These are phyloP conservation scores for Yamadazyma philogaea DNA, from an alignment of 805 yeast genomes.

Conservation along the genomic window DNA sequence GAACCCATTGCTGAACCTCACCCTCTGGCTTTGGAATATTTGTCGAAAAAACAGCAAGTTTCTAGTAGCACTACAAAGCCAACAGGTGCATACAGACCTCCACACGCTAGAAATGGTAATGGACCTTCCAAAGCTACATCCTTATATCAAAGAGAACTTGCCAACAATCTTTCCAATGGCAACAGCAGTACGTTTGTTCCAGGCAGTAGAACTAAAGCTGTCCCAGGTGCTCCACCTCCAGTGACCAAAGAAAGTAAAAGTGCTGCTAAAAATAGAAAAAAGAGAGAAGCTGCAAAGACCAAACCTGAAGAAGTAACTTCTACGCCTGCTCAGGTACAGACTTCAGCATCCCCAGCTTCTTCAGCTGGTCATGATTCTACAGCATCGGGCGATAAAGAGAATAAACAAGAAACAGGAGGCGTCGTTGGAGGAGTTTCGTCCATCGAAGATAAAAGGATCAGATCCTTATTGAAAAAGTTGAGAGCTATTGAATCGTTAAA, in stretches of 20 bases:
- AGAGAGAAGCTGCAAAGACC: constrained; percentile 59
- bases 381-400: not conserved
- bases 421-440: constrained; percentile 63
- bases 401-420: constrained; percentile 26
- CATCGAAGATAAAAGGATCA: constrained; percentile 87
- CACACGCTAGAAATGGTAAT: constrained; percentile 71
- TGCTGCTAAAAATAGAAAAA: constrained; percentile 72
- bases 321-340: constrained; percentile 2
- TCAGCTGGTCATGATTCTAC: not conserved
- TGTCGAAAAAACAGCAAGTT: constrained; percentile 39
- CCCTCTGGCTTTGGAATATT: constrained; percentile 59
- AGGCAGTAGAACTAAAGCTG: constrained; percentile 30
- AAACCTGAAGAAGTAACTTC: constrained; percentile 6
- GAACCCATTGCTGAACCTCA: constrained; percentile 68
- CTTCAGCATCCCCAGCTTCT: constrained; percentile 13
- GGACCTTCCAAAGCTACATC: constrained; percentile 39
- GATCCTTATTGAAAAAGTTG: constrained; percentile 86
- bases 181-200: constrained; percentile 19
- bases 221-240: constrained; percentile 58
- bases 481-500: constrained; percentile 93
- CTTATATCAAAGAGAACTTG: constrained; percentile 56
- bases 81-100: constrained; percentile 93
- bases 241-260: constrained; percentile 52
- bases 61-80: constrained; percentile 50
- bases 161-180: constrained; percentile 21